A percentile compares a stretch with the other conserved stretches of the same genome.
Evolutionary conservation across 2,329 filamentous ascomycete genomes (phyloP).

Genomic region (Cladophialophora chaetospira): DNA sequence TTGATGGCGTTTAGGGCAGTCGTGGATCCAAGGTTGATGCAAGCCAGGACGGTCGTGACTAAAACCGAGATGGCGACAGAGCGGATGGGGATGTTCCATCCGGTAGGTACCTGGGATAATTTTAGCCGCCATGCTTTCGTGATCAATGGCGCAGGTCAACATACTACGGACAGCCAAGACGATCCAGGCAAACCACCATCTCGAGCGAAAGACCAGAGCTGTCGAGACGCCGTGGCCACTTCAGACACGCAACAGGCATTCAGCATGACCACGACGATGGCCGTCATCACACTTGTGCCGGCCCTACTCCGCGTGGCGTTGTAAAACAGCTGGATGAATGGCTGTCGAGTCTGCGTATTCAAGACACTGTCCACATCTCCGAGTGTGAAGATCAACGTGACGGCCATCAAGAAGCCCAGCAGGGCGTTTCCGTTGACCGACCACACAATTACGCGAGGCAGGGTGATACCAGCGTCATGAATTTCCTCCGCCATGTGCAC

Average conservation of each 20-base stretch:
- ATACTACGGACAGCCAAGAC: slow-evolving; percentile 7
- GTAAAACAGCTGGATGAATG: slow-evolving; percentile 54
- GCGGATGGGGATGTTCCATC: slow-evolving; percentile 43
- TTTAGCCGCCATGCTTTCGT: no score
- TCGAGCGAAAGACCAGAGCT: slow-evolving; percentile 58
- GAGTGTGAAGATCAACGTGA: slow-evolving; percentile 47
- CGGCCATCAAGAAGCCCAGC: slow-evolving; percentile 50
- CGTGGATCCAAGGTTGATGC: slow-evolving; percentile 36
- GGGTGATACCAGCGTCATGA: slow-evolving; percentile 49
- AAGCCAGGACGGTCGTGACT: slow-evolving; percentile 47
- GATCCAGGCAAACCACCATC: slow-evolving; percentile 42
- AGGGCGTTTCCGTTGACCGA: slow-evolving; percentile 52
- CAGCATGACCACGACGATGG: slow-evolving; percentile 47
- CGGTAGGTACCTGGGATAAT: slow-evolving; percentile 14
- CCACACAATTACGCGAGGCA: slow-evolving; percentile 53
- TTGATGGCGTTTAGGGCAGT: slow-evolving; percentile 45
- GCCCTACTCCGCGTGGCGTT: slow-evolving; percentile 46
- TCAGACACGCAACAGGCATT: slow-evolving; percentile 54
- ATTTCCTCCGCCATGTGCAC: slow-evolving; percentile 58
- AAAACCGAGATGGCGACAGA: slow-evolving; percentile 45
- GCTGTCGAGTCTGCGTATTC: slow-evolving; percentile 46
- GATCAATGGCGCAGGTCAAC: slow-evolving; percentile 38
- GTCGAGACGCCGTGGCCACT: slow-evolving; percentile 59
- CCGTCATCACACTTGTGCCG: slow-evolving; percentile 51
- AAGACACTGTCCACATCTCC: slow-evolving; percentile 43